Evolutionary conservation across 176 grass and related monocot genomes (phyloP).

Genomic region (Musa acuminata): DNA sequence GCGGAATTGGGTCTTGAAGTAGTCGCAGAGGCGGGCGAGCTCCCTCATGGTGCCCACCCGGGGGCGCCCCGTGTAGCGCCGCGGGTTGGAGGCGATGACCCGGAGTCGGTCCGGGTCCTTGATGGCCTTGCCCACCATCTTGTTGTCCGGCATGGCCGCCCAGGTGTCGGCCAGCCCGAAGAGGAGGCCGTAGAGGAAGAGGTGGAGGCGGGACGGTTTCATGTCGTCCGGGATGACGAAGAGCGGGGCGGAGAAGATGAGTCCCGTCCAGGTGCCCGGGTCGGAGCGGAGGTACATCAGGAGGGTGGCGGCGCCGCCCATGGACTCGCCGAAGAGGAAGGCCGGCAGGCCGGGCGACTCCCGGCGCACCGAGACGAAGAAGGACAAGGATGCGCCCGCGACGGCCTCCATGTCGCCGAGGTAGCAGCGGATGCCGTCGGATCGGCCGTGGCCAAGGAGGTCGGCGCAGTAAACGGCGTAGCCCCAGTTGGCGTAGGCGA

Average conservation of each 20-base stretch:
- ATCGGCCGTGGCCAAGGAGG: conserved; percentile 58
- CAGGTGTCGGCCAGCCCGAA: conserved; percentile 63
- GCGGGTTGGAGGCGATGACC: conserved; percentile 46
- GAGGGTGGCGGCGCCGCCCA: conserved; percentile 54
- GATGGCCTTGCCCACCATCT: conserved; percentile 42
- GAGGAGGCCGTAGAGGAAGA: conserved; percentile 59
- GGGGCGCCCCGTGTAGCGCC: conserved; percentile 32
- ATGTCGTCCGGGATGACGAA: conserved; percentile 53
- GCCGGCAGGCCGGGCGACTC: conserved; percentile 35
- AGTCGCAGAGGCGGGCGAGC: conserved; percentile 36
- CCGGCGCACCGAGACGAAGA: conserved; percentile 48
- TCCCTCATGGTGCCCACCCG: conserved; percentile 72
- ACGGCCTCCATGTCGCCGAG: conserved; percentile 58
- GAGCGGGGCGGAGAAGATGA: conserved; percentile 59
- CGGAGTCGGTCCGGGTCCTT: conserved; percentile 32
- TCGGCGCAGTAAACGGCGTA: conserved; percentile 67
- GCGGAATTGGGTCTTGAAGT: conserved; percentile 35
- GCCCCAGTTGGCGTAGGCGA: conserved; percentile 47
- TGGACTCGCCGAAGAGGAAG: conserved; percentile 67
- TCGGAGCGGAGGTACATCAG: conserved; percentile 58
- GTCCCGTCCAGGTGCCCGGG: conserved; percentile 32
- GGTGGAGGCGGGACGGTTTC: conserved; percentile 40
- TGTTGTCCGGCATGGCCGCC: conserved; percentile 55
- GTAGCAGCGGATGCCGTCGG: conserved; percentile 62
- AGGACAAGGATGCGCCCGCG: conserved; percentile 41